These are phyloP conservation scores for Neonothopanus nambi DNA, from an alignment of 1,284 basidiomycete species.

Conservation along the genomic window DNA sequence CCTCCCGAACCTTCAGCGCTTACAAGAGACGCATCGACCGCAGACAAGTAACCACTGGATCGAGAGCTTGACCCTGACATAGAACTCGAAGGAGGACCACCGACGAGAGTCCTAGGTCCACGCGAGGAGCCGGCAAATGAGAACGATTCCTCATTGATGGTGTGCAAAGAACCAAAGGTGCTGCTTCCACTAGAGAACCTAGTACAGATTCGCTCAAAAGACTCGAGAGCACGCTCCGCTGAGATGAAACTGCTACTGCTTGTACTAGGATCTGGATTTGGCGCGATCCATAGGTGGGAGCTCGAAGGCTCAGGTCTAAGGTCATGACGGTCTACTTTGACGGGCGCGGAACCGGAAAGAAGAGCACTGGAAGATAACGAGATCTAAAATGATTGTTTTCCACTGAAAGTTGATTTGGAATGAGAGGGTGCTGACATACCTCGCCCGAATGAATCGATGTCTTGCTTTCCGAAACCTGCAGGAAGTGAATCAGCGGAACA, in stretches of 20 bases:
- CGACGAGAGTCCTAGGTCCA: not conserved
- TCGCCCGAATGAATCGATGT: not conserved
- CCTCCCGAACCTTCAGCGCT: too few relatives aligned
- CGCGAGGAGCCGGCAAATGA: not conserved
- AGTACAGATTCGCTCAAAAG: slow-evolving; percentile 17
- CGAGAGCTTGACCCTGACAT: not conserved
- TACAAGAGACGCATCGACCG: not conserved
- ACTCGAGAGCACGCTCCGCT: slow-evolving; percentile 15
- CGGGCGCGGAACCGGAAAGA: not conserved
- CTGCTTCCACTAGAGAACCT: slow-evolving; percentile 15
- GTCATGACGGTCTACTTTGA: not conserved
- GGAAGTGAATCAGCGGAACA: too few relatives aligned
- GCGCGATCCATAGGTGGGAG: not conserved
- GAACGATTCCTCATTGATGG: slow-evolving; percentile 10
- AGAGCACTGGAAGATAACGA: not conserved
- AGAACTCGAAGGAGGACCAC: not conserved
- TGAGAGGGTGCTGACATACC: not conserved
- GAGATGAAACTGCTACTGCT: slow-evolving; percentile 6
- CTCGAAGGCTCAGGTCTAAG: not conserved
- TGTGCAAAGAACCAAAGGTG: slow-evolving; percentile 11
- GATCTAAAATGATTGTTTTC: not conserved
- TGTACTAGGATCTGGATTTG: not conserved
- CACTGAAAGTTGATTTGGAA: not conserved
- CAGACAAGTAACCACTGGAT: not conserved
- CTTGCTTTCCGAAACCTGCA: too few relatives aligned